Base-by-base conservation (phyloP, 371 early-diverging fungal genomes). In the Lichtheimia ornata region DNA sequence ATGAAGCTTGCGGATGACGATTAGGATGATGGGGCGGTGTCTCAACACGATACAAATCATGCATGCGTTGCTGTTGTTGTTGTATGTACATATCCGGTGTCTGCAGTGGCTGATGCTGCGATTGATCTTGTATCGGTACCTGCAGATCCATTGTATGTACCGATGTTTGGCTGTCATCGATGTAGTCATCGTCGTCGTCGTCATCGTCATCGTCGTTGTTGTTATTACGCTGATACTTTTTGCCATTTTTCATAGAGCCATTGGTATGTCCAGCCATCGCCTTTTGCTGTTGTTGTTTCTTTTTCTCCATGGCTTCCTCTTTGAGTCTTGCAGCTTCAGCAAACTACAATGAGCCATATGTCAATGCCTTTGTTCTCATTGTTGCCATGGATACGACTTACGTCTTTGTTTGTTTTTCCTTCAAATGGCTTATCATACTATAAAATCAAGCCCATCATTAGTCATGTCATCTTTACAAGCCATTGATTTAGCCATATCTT, bases 371-470 rank as follows among this genome's bases (percentile, higher is more conserved):
- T 35, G n/a, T n/a, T n/a, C n/a, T 35, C 2, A 11, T 35, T 35
- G 35, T 9, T 35, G 6, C 9, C 35, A 11, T 35, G 11, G 2
- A 2, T 35, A 35, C 9, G 9, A 59, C 66, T 69, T 72, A 72
- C 77, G 51, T 77, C 77, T 28, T 68, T 67, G 43, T 77, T 77
- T 14, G 74, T 70, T 63, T 77, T 77, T 42, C 69, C 74, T 61
- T 77, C 77, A 54, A 70, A 70, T 18, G 70, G 72, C 5, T 72
- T 74, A 45, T 70, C 69, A 56, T 77, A 72, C 77, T 77, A 30
- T 14, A 45, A 20, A 35, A 40, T 49, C 12, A 49, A n/a, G 24
- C n/a, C 24, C 11, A 4, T 52, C 5, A 7, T 18, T 11, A 43
- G 50, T 4, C 20, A 45, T 50, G 47, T 1, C 35, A 35, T 35